These are phyloP conservation scores for Sporothrix brasiliensis DNA, from an alignment of 2,329 filamentous ascomycete species.

Conservation along the genomic window DNA sequence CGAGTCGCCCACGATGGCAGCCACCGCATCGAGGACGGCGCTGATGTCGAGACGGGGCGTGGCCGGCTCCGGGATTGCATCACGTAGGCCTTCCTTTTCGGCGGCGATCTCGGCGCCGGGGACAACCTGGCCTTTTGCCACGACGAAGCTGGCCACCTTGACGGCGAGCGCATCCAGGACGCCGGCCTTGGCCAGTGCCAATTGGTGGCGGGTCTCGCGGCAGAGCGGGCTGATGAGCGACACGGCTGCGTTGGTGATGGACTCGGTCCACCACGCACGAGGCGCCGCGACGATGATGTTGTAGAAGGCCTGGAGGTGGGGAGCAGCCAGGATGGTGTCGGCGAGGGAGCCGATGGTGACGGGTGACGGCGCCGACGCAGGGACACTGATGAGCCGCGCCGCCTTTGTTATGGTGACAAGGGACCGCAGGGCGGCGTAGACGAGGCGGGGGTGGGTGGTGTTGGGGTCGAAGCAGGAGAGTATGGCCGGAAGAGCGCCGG, in stretches of 20 bases:
- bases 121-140: conserved; percentile 68
- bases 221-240: conserved; percentile 63
- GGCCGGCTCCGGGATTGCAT: conserved; percentile 64
- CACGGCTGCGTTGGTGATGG: conserved; percentile 55
- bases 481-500: conserved; percentile 68
- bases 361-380: conserved; percentile 46
- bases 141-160: conserved; percentile 71
- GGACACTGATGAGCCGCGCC: conserved; percentile 40
- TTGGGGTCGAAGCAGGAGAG: conserved; percentile 69
- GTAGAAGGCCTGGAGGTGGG: conserved; percentile 64
- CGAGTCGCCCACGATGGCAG: conserved; percentile 76
- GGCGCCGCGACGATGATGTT: conserved; percentile 66
- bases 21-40: conserved; percentile 75
- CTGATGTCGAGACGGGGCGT: conserved; percentile 62
- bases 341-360: conserved; percentile 58
- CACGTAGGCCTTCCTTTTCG: conserved; percentile 57
- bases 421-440: conserved; percentile 73
- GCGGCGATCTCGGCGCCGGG: conserved; percentile 63
- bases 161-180: conserved; percentile 78
- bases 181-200: conserved; percentile 69
- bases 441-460: conserved; percentile 65
- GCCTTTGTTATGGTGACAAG: conserved; percentile 73
- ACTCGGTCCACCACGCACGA: conserved; percentile 50
- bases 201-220: conserved; percentile 69
- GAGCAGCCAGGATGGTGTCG: conserved; percentile 64